Evolutionary conservation across 805 yeast species (phyloP), one percentile per base, ranked within the genome.

Genomic region (Cyberlindnera lachancei): DNA sequence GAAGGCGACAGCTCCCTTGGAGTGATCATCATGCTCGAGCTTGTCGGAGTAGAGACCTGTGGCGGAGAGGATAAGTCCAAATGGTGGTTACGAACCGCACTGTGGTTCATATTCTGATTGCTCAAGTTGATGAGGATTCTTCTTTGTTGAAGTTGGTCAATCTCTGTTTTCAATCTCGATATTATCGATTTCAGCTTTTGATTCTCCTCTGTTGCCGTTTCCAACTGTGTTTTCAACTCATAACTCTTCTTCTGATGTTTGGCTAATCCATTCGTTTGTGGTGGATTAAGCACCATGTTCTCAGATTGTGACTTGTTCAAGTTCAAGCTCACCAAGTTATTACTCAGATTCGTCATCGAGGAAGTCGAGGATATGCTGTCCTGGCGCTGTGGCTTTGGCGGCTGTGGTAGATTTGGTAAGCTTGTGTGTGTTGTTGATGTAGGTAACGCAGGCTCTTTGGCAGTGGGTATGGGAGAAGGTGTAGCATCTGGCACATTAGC

Each of bases 161-260:
- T 64, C 41, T 66, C 72, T 30, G 48, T 45, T 37, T 63, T 62
- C 18, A 66, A 41, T 37, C 64, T 62, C 3, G 50, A 50, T 7
- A 66, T 50, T 4, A 66, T 61, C 29, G 58, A 62, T 38, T 64
- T 63, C 36, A 66, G 47, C 37, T 64, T 65, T 31, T 58, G 63
- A 41, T 66, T 66, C 45, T 66, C 71, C 33, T 59, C 58, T 3
- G 64, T 55, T 6, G 66, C 68, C 26, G 50, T 52, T 31, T 62
- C 65, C n/a, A 66, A 38, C 42, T 66, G 68, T 1, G 21, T 13
- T 27, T 59, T 57, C 30, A 65, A 36, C 8, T 31, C 36, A 8
- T 30, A 25, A 17, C 17, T 14, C 3, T 56, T 18, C 28, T 58
- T 56, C n/a, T n/a, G n/a, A n/a, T n/a, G 52, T 8, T 61, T 50